Conservation (phyloP, 148 eudicot species). For the Vaccinium myrtillus region DNA sequence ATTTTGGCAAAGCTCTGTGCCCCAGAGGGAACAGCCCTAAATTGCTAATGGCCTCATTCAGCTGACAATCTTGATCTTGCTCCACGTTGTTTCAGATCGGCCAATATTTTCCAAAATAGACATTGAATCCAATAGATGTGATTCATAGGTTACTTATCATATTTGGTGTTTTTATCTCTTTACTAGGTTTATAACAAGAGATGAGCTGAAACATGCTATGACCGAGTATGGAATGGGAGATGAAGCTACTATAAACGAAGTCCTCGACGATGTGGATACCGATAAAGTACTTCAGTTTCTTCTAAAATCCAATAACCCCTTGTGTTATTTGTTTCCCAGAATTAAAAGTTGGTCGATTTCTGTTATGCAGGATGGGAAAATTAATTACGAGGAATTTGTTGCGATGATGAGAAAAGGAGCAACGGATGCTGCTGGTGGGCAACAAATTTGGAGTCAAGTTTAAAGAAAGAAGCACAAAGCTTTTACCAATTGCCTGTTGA, state of each 20-base stretch:
- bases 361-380: conserved; percentile 63
- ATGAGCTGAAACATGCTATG: conserved; percentile 80
- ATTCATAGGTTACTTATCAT: no score
- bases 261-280: conserved; percentile 82
- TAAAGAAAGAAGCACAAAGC: background rate
- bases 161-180: background rate
- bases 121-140: background rate
- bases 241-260: conserved; percentile 82
- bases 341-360: background rate
- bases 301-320: background rate
- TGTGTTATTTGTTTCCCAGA: background rate
- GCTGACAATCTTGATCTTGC: background rate
- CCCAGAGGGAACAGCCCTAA: background rate
- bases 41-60: no score
- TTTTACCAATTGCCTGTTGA: background rate
- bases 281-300: conserved; percentile 43
- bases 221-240: conserved; percentile 78
- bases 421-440: conserved; percentile 28
- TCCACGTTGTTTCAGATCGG: background rate
- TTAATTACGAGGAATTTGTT: conserved; percentile 73
- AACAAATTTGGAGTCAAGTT: conserved; percentile 16
- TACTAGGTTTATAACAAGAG: conserved; percentile 77
- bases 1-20: background rate
- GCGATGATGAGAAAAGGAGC: conserved; percentile 84
- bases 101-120: background rate